Evolutionary conservation across 179 eudicot genomes (phyloP), one percentile per base, ranked within the genome.

Genomic region (Vitellaria paradoxa): DNA sequence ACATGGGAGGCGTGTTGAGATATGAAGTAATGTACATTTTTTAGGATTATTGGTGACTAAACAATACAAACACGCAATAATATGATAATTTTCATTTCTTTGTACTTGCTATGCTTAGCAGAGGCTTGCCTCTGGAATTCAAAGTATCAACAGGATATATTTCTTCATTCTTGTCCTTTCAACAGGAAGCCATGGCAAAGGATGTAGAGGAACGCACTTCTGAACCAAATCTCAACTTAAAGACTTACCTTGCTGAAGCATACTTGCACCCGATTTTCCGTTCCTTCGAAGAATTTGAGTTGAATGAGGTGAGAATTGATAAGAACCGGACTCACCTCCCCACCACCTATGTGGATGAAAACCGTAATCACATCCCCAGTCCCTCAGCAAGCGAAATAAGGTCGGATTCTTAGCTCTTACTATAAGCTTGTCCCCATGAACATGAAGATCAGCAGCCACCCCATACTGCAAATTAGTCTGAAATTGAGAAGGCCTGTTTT

Each of bases 241-340:
- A 87, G 74, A 72, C 94, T 6, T 85, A 83, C 79, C 82, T 93
- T 40, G 76, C 91, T 3, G 93, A 93, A 70, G 96, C 98, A n/a
- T 94, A 93, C 85, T 79, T 94, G 81, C 98, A 94, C 77, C 98
- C 98, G 2, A 91, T 93, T 60, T 93, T 94, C 86, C 87, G 52
- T 47, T 90, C 97, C 4, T 91, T 91, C 42, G 89, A 90, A 79
- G 97, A 88, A 82, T 88, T 91, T 7, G 97, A 93, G 75, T 73
- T 90, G 49, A 88, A 78, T n/a, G 93, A 91, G 56, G 90, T 91
- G 46, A 83, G 45, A 77, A 86, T 85, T 4, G 91, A 91, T 74
- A 86, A 85, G 82, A 75, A 83, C 65, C 82, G 80, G 50, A 66
- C 82, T 72, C 80, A 83, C 10, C 60, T 77, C 57, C 79, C 90